Evolutionary conservation across 2,329 filamentous ascomycete species (phyloP).

Genomic region (Thielaviopsis musarum): DNA sequence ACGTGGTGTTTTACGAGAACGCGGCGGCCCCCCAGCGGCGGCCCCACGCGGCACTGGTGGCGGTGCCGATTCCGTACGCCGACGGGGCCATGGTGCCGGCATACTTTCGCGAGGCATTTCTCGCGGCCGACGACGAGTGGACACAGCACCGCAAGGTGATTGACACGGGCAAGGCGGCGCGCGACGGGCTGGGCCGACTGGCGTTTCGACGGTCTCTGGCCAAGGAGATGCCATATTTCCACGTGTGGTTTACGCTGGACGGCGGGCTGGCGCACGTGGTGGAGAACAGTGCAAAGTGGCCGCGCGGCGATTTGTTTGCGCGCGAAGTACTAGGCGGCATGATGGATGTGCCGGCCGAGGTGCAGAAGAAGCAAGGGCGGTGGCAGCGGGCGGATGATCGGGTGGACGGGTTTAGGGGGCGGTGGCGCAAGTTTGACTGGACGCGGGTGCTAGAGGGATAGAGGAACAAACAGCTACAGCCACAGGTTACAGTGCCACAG

Average conservation of each 20-base stretch:
- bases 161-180: conserved; percentile 53
- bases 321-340: conserved; percentile 86
- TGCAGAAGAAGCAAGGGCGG: conserved; percentile 77
- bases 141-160: conserved; percentile 89
- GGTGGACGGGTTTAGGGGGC: conserved; percentile 61
- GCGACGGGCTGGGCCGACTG: conserved; percentile 53
- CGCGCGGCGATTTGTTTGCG: conserved; percentile 79
- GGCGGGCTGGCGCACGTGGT: conserved; percentile 86
- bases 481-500: no score
- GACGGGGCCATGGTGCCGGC: conserved; percentile 84
- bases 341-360: conserved; percentile 62
- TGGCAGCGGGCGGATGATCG: conserved; percentile 59
- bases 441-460: conserved; percentile 41
- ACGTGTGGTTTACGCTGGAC: conserved; percentile 87
- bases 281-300: conserved; percentile 74
- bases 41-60: conserved; percentile 71
- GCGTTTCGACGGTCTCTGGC: conserved; percentile 72
- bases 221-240: conserved; percentile 97
- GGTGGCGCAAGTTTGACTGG: conserved; percentile 91
- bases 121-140: conserved; percentile 83
- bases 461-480: no score
- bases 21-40: conserved; percentile 65
- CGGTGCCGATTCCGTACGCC: conserved; percentile 74
- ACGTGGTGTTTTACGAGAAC: conserved; percentile 96
- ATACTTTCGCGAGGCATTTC: conserved; percentile 89